Percentiles rank a stretch among this genome's conserved stretches.
These are phyloP conservation scores for Drosera capensis DNA, from an alignment of 148 eudicot genomes.

Conservation along the genomic window DNA sequence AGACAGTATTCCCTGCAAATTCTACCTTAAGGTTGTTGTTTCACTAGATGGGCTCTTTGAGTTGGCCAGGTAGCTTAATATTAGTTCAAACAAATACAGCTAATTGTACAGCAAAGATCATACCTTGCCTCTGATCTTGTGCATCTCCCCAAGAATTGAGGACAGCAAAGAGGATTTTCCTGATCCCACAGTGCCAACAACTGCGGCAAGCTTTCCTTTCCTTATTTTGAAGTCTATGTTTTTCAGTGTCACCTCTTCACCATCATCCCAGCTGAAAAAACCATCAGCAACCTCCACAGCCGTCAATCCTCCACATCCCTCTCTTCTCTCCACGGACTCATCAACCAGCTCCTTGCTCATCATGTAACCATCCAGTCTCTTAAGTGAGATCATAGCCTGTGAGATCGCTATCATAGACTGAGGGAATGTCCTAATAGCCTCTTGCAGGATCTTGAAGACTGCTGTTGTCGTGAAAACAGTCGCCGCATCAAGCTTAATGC, in stretches of 20 bases:
- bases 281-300: conserved; percentile 69
- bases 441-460: conserved; percentile 64
- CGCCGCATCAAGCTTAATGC: conserved; percentile 61
- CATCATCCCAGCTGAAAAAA: conserved; percentile 75
- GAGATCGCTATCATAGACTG: conserved; percentile 87
- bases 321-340: conserved; percentile 44
- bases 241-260: conserved; percentile 30
- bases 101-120: not conserved
- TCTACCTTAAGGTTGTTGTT: too few species aligned
- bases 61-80: too few species aligned
- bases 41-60: too few species aligned
- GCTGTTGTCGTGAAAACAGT: conserved; percentile 77
- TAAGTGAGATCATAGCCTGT: conserved; percentile 74
- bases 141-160: conserved; percentile 89
- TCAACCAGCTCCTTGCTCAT: conserved; percentile 53
- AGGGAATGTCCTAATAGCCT: conserved; percentile 83
- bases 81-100: not conserved
- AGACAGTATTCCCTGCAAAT: too few species aligned
- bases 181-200: conserved; percentile 90
- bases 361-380: conserved; percentile 66
- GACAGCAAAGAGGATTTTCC: conserved; percentile 86
- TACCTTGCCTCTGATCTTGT: conserved; percentile 72
- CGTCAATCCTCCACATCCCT: conserved; percentile 25
- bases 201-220: conserved; percentile 75
- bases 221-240: conserved; percentile 37